Percentiles rank a stretch among this genome's conserved stretches.
Evolutionary conservation across 2,329 filamentous ascomycete species (phyloP).

Genomic region (Amauroascus verrucosus): DNA sequence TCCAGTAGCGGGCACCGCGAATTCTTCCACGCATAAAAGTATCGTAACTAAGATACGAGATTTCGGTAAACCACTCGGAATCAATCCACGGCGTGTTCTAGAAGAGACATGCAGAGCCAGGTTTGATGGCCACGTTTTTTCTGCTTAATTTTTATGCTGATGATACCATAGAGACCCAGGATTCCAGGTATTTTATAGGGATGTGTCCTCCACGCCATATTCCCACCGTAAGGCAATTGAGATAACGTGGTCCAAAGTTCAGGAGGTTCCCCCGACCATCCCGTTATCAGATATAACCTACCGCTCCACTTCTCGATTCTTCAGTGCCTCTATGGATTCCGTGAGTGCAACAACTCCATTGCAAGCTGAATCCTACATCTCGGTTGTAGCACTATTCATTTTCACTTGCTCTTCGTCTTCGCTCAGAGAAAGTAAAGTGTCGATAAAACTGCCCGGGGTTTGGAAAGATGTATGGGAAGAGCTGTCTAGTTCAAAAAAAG

Average conservation of each 20-base stretch:
- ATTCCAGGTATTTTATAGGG: constrained; percentile 55
- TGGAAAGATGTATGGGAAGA: constrained; percentile 86
- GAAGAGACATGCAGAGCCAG: constrained; percentile 82
- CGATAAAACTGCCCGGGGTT: constrained; percentile 61
- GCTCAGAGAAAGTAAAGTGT: constrained; percentile 75
- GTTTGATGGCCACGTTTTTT: constrained; percentile 32
- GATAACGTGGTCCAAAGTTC: constrained; percentile 68
- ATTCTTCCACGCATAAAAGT: constrained; percentile 26
- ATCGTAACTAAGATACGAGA: constrained; percentile 54
- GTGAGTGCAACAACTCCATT: constrained; percentile 63
- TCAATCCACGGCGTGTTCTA: constrained; percentile 63
- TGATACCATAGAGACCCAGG: constrained; percentile 51
- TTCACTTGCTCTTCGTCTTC: constrained; percentile 57
- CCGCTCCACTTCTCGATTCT: constrained; percentile 36
- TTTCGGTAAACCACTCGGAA: constrained; percentile 72
- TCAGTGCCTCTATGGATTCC: constrained; percentile 61
- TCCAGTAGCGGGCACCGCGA: constrained; percentile 35
- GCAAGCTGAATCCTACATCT: constrained; percentile 80
- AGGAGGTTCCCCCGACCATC: constrained; percentile 42
- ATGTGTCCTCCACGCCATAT: constrained; percentile 63
- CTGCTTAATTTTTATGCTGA: constrained; percentile 1
- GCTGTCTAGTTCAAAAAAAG: constrained; percentile 60
- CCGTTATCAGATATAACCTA: constrained; percentile 36
- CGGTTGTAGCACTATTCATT: constrained; percentile 70
- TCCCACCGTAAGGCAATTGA: constrained; percentile 65